Conservation (phyloP, 352 stramenopile species). For the Globisporangium carolinianum region DNA sequence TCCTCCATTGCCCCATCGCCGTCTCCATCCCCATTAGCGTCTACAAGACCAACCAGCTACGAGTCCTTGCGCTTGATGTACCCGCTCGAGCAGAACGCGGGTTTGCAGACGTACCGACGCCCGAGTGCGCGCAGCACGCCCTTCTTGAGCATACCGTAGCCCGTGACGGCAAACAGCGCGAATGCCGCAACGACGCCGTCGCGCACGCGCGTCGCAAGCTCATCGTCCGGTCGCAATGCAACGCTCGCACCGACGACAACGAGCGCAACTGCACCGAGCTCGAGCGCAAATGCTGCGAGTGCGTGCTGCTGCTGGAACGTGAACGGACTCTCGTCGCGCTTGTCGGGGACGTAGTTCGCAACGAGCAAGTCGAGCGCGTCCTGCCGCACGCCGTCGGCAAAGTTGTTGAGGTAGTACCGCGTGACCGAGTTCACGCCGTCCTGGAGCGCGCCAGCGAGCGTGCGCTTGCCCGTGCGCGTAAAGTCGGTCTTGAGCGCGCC, state of each 20-base stretch:
- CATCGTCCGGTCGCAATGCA: slow-evolving; percentile 48
- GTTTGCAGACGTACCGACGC: slow-evolving; percentile 80
- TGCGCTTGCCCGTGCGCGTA: slow-evolving; percentile 92
- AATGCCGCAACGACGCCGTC: slow-evolving; percentile 52
- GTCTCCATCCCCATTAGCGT: no score
- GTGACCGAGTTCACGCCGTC: slow-evolving; percentile 94
- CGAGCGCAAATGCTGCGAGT: slow-evolving; percentile 49
- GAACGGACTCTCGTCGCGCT: slow-evolving; percentile 75
- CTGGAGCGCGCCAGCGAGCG: slow-evolving; percentile 82
- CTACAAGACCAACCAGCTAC: slow-evolving; percentile 1
- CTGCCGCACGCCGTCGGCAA: slow-evolving; percentile 89
- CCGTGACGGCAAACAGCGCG: slow-evolving; percentile 36
- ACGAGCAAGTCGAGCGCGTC: slow-evolving; percentile 91
- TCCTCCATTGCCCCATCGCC: no score
- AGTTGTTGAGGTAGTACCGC: slow-evolving; percentile 96
- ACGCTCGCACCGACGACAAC: slow-evolving; percentile 60
- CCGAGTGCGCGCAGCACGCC: slow-evolving; percentile 71
- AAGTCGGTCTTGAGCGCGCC: slow-evolving; percentile 94
- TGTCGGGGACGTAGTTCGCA: slow-evolving; percentile 64
- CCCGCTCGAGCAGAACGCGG: slow-evolving; percentile 76
- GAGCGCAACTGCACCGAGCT: slow-evolving; percentile 36
- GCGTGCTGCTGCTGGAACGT: slow-evolving; percentile 82
- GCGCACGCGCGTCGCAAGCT: slow-evolving; percentile 50
- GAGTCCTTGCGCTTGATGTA: slow-evolving; percentile 77
- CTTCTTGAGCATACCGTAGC: slow-evolving; percentile 79